phyloP scores from a whole-genome alignment of 306 rosid genomes.

The Glycyrrhiza uralensis region DNA sequence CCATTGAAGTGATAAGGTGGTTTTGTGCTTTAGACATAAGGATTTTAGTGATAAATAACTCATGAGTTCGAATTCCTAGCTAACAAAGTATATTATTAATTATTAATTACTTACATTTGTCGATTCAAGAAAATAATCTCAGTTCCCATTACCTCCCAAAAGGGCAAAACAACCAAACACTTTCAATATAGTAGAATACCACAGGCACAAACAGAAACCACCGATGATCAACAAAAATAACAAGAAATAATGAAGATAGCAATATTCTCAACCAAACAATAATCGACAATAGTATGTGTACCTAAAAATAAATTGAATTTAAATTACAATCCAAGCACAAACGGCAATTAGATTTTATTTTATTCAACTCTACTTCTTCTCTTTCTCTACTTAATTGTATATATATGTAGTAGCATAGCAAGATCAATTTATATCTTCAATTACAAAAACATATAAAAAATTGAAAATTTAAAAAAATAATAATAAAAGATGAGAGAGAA shows the following conservation, averaged over 20 bases:
- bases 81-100: too few species aligned
- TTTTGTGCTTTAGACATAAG: too few species aligned
- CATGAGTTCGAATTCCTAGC: too few species aligned
- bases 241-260: not conserved
- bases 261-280: slow-evolving; percentile 1
- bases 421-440: slow-evolving; percentile 22
- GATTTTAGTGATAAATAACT: too few species aligned
- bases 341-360: not conserved
- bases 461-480: not conserved
- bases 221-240: not conserved
- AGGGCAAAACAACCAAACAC: slow-evolving; percentile 4
- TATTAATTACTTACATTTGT: too few species aligned
- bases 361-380: slow-evolving; percentile 34
- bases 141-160: slow-evolving; percentile 16
- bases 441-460: slow-evolving; percentile 23
- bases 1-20: too few species aligned
- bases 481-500: too few species aligned
- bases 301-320: slow-evolving; percentile 14
- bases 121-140: too few species aligned
- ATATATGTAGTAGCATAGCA: slow-evolving; percentile 25
- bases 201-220: not conserved
- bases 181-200: not conserved
- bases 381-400: slow-evolving; percentile 21
- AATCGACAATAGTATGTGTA: slow-evolving; percentile 6
- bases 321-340: slow-evolving; percentile 25